Conservation (phyloP, 2,329 filamentous ascomycete genomes). For the Aspergillus chevalieri region DNA sequence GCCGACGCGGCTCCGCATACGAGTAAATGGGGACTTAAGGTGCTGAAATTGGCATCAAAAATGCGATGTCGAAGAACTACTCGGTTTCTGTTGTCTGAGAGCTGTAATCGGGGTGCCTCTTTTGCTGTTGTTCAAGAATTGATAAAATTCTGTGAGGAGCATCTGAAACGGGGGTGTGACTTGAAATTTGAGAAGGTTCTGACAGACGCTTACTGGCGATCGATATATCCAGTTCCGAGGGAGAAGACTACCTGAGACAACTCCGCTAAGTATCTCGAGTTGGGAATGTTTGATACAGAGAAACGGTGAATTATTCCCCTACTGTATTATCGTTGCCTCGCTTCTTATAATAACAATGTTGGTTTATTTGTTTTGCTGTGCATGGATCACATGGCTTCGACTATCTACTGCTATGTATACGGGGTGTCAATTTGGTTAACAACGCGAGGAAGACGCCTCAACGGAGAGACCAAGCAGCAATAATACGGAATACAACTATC, state of each 20-base stretch:
- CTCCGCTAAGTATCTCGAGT: neutral
- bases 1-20: neutral
- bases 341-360: neutral
- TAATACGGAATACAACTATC: neutral
- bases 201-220: neutral
- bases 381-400: neutral
- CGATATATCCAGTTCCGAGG: neutral
- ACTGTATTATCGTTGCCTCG: neutral
- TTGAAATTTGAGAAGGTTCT: neutral
- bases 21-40: neutral
- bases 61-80: too few species aligned
- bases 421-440: too few species aligned
- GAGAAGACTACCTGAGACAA: neutral
- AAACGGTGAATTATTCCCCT: neutral
- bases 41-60: neutral
- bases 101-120: neutral
- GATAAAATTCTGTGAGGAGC: neutral
- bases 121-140: neutral
- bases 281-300: neutral
- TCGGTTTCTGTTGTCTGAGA: neutral
- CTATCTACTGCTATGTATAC: too few species aligned
- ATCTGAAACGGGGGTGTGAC: neutral
- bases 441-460: neutral
- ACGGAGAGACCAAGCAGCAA: neutral
- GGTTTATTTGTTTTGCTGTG: neutral